These are phyloP conservation scores for Candida incommunis DNA, from an alignment of 805 yeast genomes.

Conservation along the genomic window DNA sequence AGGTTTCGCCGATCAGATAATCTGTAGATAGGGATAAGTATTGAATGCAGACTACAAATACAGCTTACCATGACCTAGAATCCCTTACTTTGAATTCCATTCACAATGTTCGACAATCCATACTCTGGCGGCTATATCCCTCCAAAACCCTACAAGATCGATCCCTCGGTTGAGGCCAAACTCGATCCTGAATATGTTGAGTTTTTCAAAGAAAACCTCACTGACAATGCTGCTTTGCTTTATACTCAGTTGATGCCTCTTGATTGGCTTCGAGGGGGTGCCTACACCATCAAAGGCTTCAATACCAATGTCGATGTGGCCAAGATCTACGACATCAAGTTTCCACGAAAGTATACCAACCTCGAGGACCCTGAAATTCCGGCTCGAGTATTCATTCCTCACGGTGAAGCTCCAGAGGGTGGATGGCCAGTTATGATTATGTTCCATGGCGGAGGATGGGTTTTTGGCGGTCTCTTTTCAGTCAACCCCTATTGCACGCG, in stretches of 20 bases:
- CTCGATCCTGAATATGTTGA: slow-evolving; percentile 27
- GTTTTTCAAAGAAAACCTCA: slow-evolving; percentile 22
- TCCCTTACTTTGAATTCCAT: too few species aligned
- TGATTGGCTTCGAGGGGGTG: slow-evolving; percentile 18
- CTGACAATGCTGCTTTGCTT: slow-evolving; percentile 18
- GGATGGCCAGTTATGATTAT: slow-evolving; percentile 28
- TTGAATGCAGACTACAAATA: too few species aligned
- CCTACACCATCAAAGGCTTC: slow-evolving; percentile 29
- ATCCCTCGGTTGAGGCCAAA: slow-evolving; percentile 17
- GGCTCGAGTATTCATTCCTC: slow-evolving; percentile 26
- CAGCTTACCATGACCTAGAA: too few species aligned
- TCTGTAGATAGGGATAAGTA: too few species aligned
- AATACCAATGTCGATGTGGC: slow-evolving; percentile 19
- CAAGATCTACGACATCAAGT: slow-evolving; percentile 19
- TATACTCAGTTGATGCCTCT: slow-evolving; percentile 27
- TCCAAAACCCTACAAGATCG: slow-evolving; percentile 21
- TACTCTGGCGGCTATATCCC: slow-evolving; percentile 4
- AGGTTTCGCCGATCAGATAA: too few species aligned
- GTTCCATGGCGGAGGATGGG: slow-evolving; percentile 36
- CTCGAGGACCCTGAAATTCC: slow-evolving; percentile 7
- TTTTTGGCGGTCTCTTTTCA: slow-evolving; percentile 26
- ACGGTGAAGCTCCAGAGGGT: slow-evolving; percentile 20
- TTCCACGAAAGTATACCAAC: slow-evolving; percentile 22
- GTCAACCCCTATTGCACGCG: slow-evolving; percentile 31
- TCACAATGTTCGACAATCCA: not conserved